A percentile compares a stretch with the other conserved stretches of the same genome.
Conservation (phyloP, 2,329 filamentous ascomycete species). For the Biscogniauxia sp. region DNA sequence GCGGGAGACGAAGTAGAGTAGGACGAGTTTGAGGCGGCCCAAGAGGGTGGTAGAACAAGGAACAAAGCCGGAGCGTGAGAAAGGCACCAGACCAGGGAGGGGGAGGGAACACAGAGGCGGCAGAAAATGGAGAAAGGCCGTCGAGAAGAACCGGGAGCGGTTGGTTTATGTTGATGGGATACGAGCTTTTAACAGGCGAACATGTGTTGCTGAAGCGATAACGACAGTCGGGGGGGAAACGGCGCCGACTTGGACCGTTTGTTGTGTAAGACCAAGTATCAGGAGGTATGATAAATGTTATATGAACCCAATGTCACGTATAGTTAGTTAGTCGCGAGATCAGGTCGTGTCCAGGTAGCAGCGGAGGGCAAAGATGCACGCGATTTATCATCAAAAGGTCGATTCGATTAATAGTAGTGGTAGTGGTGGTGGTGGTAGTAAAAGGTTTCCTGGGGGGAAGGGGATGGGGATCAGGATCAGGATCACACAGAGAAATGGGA, state of each 20-base stretch:
- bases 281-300: neutral
- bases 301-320: neutral
- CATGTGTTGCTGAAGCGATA: neutral
- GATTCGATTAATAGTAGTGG: too few relatives aligned
- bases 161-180: neutral
- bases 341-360: neutral
- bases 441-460: too few relatives aligned
- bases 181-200: too few relatives aligned
- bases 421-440: too few relatives aligned
- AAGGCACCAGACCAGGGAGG: neutral
- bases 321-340: neutral
- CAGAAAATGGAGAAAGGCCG: neutral
- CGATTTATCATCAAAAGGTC: neutral
- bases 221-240: neutral
- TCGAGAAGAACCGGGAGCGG: neutral
- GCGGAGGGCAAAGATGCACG: neutral
- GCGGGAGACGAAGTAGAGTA: neutral
- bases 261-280: neutral
- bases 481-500: neutral
- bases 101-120: neutral
- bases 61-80: neutral
- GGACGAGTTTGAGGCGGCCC: neutral
- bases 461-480: too few relatives aligned
- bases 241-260: neutral
- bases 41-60: neutral